Conservation (phyloP, 768 basidiomycete species). For the Russula dissimulans region DNA sequence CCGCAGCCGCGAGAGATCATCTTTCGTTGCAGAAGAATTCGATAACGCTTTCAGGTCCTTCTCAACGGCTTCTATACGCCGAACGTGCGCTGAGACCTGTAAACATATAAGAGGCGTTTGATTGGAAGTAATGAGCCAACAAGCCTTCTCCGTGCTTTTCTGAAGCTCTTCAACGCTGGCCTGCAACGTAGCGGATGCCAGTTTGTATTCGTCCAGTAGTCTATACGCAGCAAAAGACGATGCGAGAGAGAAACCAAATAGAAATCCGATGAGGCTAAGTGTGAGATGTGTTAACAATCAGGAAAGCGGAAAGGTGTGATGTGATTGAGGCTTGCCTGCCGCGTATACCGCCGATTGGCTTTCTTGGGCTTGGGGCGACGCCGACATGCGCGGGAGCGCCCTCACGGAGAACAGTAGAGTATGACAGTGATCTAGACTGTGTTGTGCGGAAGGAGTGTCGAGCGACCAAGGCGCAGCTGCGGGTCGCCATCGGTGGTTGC, state of each 20-base stretch:
- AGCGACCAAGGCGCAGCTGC: background rate
- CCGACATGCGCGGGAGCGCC: conserved; percentile 41
- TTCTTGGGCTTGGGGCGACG: conserved; percentile 48
- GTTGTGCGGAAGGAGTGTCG: background rate
- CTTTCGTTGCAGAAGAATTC: conserved; percentile 60
- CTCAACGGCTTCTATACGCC: conserved; percentile 80
- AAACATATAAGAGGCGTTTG: background rate
- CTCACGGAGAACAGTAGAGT: conserved; percentile 35
- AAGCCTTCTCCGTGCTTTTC: conserved; percentile 71
- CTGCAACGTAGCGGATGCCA: conserved; percentile 78
- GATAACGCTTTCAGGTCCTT: conserved; percentile 75
- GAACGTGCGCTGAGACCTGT: conserved; percentile 74
- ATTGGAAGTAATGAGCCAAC: background rate
- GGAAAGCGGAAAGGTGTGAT: background rate
- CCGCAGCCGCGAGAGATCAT: conserved; percentile 67
- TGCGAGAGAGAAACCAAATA: conserved; percentile 86
- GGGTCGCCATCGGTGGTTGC: conserved; percentile 21
- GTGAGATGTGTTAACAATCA: background rate
- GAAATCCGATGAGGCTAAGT: conserved; percentile 67
- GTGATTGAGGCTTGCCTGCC: conserved; percentile 30
- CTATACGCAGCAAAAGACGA: conserved; percentile 82
- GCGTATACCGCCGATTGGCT: conserved; percentile 56
- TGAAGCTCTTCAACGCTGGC: conserved; percentile 83
- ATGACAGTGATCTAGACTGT: conserved; percentile 34
- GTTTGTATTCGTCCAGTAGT: conserved; percentile 83